A percentile compares a stretch with the other conserved stretches of the same genome.
Conservation (phyloP, 2,329 filamentous ascomycete species). For the Whalleya microplaca region DNA sequence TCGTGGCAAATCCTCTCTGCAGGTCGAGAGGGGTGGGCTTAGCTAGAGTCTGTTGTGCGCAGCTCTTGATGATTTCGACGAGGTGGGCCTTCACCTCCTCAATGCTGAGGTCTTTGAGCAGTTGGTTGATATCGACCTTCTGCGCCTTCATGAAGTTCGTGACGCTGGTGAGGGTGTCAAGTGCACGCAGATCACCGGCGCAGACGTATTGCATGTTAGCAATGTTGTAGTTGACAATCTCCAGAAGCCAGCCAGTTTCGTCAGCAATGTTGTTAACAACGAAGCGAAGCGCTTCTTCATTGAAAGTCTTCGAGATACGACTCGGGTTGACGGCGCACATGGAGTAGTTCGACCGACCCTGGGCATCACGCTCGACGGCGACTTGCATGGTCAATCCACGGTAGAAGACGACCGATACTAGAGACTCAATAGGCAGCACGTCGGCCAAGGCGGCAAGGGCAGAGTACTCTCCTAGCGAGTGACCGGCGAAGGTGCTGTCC, state of each 20-base stretch:
- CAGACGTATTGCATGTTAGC: constrained; percentile 78
- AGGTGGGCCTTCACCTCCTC: constrained; percentile 92
- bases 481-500: constrained; percentile 96
- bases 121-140: constrained; percentile 94
- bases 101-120: constrained; percentile 83
- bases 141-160: constrained; percentile 96
- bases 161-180: constrained; percentile 77
- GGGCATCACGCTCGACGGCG: constrained; percentile 92
- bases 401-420: constrained; percentile 99
- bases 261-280: constrained; percentile 95
- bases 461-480: constrained; percentile 98
- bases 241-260: constrained; percentile 90
- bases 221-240: constrained; percentile 97
- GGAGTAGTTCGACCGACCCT: constrained; percentile 94
- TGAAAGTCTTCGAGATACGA: constrained; percentile 98
- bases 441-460: constrained; percentile 94
- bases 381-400: constrained; percentile 99
- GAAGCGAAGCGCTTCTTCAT: constrained; percentile 94
- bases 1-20: constrained; percentile 94
- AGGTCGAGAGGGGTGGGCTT: constrained; percentile 90
- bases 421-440: constrained; percentile 98
- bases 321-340: constrained; percentile 99
- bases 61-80: constrained; percentile 87
- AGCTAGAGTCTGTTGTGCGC: constrained; percentile 81
- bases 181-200: constrained; percentile 69